These are phyloP conservation scores for Daedaleopsis nitida DNA, from an alignment of 768 basidiomycete species.

Conservation along the genomic window DNA sequence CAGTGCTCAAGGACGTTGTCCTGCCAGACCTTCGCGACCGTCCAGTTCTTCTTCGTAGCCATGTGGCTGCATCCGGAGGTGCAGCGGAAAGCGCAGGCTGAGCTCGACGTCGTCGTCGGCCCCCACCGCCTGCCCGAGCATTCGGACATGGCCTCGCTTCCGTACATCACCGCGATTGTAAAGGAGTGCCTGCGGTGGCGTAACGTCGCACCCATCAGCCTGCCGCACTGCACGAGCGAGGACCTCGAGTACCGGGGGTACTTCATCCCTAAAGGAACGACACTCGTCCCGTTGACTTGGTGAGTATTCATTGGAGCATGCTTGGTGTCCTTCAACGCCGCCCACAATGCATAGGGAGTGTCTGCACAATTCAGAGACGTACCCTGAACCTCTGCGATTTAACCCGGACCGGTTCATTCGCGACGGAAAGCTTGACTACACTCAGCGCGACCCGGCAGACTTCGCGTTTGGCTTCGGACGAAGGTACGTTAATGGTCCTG, in stretches of 20 bases:
- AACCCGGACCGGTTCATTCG: conserved; percentile 1
- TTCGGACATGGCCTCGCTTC: conserved; percentile 10
- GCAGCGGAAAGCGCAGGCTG: conserved; percentile 17
- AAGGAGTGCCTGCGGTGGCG: conserved; percentile 18
- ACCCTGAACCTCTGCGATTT: not conserved
- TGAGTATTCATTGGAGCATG: not conserved
- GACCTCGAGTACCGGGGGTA: conserved; percentile 42
- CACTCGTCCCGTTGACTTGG: conserved; percentile 17
- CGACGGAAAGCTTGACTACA: not conserved
- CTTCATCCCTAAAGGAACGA: conserved; percentile 37
- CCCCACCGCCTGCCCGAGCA: conserved; percentile 11
- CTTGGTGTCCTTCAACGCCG: not conserved
- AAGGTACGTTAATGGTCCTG: not conserved
- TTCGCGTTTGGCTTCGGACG: conserved; percentile 3
- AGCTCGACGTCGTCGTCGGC: conserved; percentile 19
- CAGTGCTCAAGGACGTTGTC: not conserved
- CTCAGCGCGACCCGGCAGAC: not conserved
- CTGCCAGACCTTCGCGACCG: conserved; percentile 1
- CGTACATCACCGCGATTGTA: conserved; percentile 19
- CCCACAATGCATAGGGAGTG: not conserved
- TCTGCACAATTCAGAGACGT: not conserved
- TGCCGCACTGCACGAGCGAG: conserved; percentile 34
- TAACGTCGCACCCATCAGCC: conserved; percentile 5
- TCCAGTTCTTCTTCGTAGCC: conserved; percentile 16
- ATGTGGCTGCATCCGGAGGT: conserved; percentile 16